Evolutionary conservation across 345 rosid genomes (phyloP).

Genomic region (Aquilaria yunnanensis): DNA sequence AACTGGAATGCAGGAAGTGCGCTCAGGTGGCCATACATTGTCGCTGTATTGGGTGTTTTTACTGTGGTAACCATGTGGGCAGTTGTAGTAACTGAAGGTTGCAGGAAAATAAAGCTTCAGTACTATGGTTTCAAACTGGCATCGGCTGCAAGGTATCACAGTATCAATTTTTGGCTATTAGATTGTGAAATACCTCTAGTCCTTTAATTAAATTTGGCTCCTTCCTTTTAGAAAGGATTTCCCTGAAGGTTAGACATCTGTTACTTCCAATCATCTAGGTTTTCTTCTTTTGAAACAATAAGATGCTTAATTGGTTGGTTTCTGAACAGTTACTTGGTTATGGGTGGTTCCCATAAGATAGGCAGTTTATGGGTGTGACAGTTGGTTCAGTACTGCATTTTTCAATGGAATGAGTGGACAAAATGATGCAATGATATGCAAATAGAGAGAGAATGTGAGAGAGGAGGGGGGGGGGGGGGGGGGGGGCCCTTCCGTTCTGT

Average conservation of each 20-base stretch:
- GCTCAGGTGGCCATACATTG: conserved; percentile 57
- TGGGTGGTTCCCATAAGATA: no score
- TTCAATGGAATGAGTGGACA: no score
- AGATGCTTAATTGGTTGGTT: no score
- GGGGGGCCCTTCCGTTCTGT: no score
- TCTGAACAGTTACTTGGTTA: no score
- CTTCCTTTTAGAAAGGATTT: not conserved
- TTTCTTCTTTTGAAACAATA: no score
- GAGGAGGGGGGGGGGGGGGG: no score
- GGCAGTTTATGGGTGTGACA: no score
- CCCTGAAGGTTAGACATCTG: not conserved
- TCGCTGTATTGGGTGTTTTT: conserved; percentile 64
- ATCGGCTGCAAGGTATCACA: conserved; percentile 65
- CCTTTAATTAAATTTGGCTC: not conserved
- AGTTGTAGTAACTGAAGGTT: conserved; percentile 89
- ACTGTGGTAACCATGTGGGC: conserved; percentile 92
- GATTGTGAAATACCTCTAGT: not conserved
- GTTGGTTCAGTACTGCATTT: no score
- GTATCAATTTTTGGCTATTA: conserved; percentile 8
- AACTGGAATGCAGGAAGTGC: conserved; percentile 49
- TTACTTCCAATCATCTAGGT: not conserved
- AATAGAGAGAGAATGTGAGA: no score
- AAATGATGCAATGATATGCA: no score
- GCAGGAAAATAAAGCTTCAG: conserved; percentile 92
- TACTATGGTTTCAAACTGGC: conserved; percentile 96